Evolutionary conservation across 2,329 filamentous ascomycete species (phyloP).

Genomic region (Fusarium chuoi): DNA sequence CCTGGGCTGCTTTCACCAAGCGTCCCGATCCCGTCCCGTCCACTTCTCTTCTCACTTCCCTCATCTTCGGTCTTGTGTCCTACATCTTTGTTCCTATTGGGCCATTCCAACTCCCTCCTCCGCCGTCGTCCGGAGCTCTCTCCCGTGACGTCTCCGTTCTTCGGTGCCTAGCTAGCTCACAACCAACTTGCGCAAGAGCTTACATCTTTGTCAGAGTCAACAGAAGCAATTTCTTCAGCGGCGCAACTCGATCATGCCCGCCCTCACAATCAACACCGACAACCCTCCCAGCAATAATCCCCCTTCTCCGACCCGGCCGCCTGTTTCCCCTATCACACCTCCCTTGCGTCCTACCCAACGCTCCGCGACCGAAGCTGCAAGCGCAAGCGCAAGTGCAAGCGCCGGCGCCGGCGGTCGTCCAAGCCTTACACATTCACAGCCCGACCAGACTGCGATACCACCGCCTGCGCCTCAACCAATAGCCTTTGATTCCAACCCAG

Average conservation of each 20-base stretch:
- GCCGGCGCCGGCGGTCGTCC: constrained; percentile 45
- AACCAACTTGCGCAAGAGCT: constrained; percentile 1
- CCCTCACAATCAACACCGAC: constrained; percentile 47
- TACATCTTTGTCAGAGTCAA: constrained; percentile 8
- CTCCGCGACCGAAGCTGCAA: constrained; percentile 24
- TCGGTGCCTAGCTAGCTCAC: constrained; percentile 23
- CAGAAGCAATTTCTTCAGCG: constrained; percentile 2
- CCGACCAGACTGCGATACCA: constrained; percentile 53
- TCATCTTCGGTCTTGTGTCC: not conserved
- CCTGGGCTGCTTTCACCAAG: not conserved
- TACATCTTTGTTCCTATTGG: constrained; percentile 10
- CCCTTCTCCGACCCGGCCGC: constrained; percentile 59
- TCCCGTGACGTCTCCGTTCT: constrained; percentile 20
- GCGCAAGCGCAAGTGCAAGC: constrained; percentile 37
- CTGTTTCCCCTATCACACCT: constrained; percentile 66
- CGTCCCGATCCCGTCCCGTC: not conserved
- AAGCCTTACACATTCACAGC: constrained; percentile 59
- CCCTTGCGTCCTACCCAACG: constrained; percentile 54
- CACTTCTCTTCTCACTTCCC: not conserved
- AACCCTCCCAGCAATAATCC: constrained; percentile 47
- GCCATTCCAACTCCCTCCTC: not conserved
- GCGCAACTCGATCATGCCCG: constrained; percentile 43
- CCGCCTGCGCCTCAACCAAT: constrained; percentile 64
- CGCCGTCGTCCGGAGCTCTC: constrained; percentile 1
- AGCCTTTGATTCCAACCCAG: constrained; percentile 75